Conservation (phyloP, 352 stramenopile species). For the Pythium volutum region DNA sequence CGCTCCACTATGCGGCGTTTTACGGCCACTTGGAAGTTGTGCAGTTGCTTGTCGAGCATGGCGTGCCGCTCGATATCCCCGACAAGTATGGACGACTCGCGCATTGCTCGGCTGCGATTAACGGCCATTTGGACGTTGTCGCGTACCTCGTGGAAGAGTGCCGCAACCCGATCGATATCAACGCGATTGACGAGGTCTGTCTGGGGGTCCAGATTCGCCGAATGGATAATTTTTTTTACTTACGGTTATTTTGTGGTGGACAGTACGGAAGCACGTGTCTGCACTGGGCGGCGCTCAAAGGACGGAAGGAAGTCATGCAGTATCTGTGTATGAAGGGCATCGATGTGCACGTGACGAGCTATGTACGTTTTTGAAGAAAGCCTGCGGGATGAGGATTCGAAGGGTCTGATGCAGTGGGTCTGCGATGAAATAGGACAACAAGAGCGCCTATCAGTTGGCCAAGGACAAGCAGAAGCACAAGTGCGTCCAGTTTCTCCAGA, state of each 20-base stretch:
- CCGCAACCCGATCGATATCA: constrained; percentile 79
- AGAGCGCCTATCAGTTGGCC: constrained; percentile 84
- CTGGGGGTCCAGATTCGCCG: neutral
- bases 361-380: constrained; percentile 40
- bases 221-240: neutral
- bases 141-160: constrained; percentile 82
- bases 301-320: constrained; percentile 84
- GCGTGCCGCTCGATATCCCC: constrained; percentile 70
- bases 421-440: constrained; percentile 71
- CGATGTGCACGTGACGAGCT: constrained; percentile 87
- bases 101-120: constrained; percentile 82
- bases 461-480: constrained; percentile 90
- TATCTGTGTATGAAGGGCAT: constrained; percentile 88
- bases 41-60: constrained; percentile 78
- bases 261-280: constrained; percentile 84
- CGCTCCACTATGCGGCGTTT: constrained; percentile 85
- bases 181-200: constrained; percentile 79
- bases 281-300: constrained; percentile 82
- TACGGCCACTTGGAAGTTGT: constrained; percentile 87
- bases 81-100: constrained; percentile 83
- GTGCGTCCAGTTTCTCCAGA: constrained; percentile 85
- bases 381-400: neutral
- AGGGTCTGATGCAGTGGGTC: neutral
- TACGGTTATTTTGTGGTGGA: neutral
- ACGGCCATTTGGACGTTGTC: constrained; percentile 85